These are phyloP conservation scores for Tulasnella sp. DNA, from an alignment of 768 basidiomycete genomes.

Conservation along the genomic window DNA sequence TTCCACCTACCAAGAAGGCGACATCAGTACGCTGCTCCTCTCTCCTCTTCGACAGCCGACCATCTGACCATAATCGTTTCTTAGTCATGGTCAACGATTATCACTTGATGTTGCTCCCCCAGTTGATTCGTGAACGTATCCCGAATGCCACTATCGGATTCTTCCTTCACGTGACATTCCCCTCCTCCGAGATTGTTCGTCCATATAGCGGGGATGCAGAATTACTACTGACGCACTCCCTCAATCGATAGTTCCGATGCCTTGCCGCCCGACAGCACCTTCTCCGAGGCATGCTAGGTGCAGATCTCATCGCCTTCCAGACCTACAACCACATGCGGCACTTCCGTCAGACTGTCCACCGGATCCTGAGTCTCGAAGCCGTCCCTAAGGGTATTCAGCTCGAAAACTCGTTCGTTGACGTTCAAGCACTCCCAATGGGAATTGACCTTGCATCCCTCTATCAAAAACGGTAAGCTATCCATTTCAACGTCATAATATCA, in stretches of 20 bases:
- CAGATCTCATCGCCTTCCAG: slow-evolving; percentile 90
- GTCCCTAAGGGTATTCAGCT: slow-evolving; percentile 74
- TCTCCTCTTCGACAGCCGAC: slow-evolving; percentile 20
- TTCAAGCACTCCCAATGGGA: slow-evolving; percentile 83
- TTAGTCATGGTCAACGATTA: slow-evolving; percentile 68
- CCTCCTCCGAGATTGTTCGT: slow-evolving; percentile 66
- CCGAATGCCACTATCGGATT: slow-evolving; percentile 69
- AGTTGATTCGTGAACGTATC: slow-evolving; percentile 62
- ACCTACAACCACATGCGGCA: slow-evolving; percentile 74
- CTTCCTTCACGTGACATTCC: slow-evolving; percentile 97
- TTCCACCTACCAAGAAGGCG: slow-evolving; percentile 71
- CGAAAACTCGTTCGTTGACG: slow-evolving; percentile 54
- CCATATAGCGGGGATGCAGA: not conserved
- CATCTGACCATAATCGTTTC: not conserved
- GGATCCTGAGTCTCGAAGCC: slow-evolving; percentile 70
- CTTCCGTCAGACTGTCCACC: slow-evolving; percentile 73
- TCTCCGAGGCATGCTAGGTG: slow-evolving; percentile 79
- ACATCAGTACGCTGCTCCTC: slow-evolving; percentile 42
- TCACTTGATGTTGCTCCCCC: slow-evolving; percentile 87
- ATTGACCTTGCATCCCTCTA: slow-evolving; percentile 65
- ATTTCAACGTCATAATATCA: no score
- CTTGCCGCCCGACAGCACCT: slow-evolving; percentile 37
- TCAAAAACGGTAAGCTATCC: slow-evolving; percentile 44
- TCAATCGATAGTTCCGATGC: not conserved
- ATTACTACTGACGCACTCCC: not conserved